Conservation (phyloP, 1,139 yeast species). For the Geotrichum fermentans region DNA sequence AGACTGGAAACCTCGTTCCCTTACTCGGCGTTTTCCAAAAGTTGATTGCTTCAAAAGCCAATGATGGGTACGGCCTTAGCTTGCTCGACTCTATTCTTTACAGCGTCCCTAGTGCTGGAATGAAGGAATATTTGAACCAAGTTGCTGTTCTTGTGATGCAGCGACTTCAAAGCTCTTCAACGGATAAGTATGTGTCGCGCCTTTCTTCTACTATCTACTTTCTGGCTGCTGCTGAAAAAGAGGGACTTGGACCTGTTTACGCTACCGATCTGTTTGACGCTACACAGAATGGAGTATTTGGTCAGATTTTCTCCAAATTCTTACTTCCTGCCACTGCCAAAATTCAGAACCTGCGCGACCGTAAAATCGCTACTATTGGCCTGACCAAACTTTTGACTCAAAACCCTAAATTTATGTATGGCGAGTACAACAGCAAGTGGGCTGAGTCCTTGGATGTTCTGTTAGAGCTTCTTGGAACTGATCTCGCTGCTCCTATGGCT, state of each 20-base stretch:
- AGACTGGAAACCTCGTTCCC: slow-evolving; percentile 52
- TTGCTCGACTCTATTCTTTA: slow-evolving; percentile 65
- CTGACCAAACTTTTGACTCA: slow-evolving; percentile 54
- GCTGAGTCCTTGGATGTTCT: slow-evolving; percentile 51
- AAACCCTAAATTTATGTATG: slow-evolving; percentile 37
- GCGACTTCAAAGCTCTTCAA: slow-evolving; percentile 72
- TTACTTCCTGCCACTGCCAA: slow-evolving; percentile 62
- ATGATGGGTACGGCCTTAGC: slow-evolving; percentile 81
- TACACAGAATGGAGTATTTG: slow-evolving; percentile 60
- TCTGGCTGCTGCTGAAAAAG: slow-evolving; percentile 47
- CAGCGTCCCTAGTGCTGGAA: slow-evolving; percentile 47
- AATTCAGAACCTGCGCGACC: slow-evolving; percentile 64
- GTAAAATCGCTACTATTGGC: slow-evolving; percentile 73
- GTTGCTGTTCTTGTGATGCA: slow-evolving; percentile 72
- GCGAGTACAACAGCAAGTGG: slow-evolving; percentile 44
- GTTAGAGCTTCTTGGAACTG: slow-evolving; percentile 42
- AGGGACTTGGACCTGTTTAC: slow-evolving; percentile 46
- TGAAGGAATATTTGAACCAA: slow-evolving; percentile 61
- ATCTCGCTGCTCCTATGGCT: slow-evolving; percentile 35
- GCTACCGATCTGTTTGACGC: slow-evolving; percentile 54
- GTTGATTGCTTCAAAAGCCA: slow-evolving; percentile 74
- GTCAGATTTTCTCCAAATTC: slow-evolving; percentile 58
- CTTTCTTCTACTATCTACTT: slow-evolving; percentile 58
- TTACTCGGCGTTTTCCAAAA: slow-evolving; percentile 95
- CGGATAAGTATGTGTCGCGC: slow-evolving; percentile 72